Conservation (phyloP, 2,329 filamentous ascomycete species). For the Fonsecaea erecta region DNA sequence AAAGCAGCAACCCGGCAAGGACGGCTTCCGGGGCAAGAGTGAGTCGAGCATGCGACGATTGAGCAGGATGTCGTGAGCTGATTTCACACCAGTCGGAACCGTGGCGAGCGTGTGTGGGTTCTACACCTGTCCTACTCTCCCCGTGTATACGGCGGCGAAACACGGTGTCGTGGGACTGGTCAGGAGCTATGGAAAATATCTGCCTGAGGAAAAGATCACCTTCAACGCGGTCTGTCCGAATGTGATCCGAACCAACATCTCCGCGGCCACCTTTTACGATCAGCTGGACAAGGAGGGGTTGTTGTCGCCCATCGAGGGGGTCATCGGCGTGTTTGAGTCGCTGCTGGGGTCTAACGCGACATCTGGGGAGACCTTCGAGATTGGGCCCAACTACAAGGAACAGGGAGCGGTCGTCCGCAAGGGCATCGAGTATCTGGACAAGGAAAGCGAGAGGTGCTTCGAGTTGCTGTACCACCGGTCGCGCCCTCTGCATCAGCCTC, state of each 20-base stretch:
- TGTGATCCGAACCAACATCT: conserved; percentile 49
- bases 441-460: conserved; percentile 27
- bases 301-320: conserved; percentile 47
- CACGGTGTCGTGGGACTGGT: conserved; percentile 32
- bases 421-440: conserved; percentile 27
- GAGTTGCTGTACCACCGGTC: conserved; percentile 29
- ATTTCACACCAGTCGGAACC: conserved; percentile 26
- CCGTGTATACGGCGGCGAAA: conserved; percentile 47
- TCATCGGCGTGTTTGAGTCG: conserved; percentile 48
- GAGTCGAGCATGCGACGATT: conserved; percentile 22
- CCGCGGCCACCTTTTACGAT: conserved; percentile 46
- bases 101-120: conserved; percentile 51
- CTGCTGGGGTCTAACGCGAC: conserved; percentile 43
- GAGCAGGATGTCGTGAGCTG: background rate
- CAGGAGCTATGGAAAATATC: conserved; percentile 48
- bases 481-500: conserved; percentile 30
- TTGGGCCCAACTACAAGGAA: conserved; percentile 43
- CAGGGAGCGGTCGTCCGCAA: conserved; percentile 29
- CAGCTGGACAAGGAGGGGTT: conserved; percentile 42
- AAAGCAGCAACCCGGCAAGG: conserved; percentile 43
- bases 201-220: conserved; percentile 48
- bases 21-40: conserved; percentile 48
- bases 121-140: conserved; percentile 49
- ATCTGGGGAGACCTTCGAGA: conserved; percentile 51
- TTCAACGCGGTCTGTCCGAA: conserved; percentile 51